Conservation (phyloP, 257 asterid species). For the Paraleonurus japonicus region DNA sequence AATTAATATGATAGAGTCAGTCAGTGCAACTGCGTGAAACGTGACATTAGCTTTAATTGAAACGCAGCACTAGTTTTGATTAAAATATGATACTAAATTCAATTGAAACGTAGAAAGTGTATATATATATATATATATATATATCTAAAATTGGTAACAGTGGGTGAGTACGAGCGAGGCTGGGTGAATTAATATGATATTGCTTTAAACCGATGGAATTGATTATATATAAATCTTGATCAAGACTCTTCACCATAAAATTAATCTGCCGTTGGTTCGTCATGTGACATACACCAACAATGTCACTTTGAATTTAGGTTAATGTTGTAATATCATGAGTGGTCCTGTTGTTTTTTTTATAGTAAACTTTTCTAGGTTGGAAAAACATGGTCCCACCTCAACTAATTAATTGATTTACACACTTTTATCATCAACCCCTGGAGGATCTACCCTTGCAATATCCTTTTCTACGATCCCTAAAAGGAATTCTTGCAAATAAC, state of each 20-base stretch:
- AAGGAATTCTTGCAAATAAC: background rate
- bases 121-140: too few relatives aligned
- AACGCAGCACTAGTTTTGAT: too few relatives aligned
- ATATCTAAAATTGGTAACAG: too few relatives aligned
- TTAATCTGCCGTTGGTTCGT: background rate
- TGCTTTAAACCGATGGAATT: background rate
- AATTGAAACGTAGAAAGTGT: too few relatives aligned
- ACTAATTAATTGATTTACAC: constrained; percentile 10
- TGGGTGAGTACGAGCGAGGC: too few relatives aligned
- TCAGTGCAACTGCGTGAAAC: too few relatives aligned
- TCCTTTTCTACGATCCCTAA: constrained; percentile 21
- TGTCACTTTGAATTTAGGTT: constrained; percentile 21
- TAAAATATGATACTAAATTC: too few relatives aligned
- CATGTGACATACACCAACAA: background rate
- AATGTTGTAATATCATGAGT: constrained; percentile 24
- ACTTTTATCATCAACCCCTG: constrained; percentile 10
- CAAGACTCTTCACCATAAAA: constrained; percentile 22
- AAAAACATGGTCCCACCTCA: constrained; percentile 35
- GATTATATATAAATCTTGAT: constrained; percentile 6
- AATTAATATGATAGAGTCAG: too few relatives aligned
- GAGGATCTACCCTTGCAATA: constrained; percentile 1
- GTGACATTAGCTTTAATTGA: too few relatives aligned
- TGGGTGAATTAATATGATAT: too few relatives aligned
- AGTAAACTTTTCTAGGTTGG: constrained; percentile 28
- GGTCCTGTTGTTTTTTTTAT: constrained; percentile 37